Base-by-base conservation (phyloP, 1,139 yeast species). In the Geotrichum bryndzae region DNA sequence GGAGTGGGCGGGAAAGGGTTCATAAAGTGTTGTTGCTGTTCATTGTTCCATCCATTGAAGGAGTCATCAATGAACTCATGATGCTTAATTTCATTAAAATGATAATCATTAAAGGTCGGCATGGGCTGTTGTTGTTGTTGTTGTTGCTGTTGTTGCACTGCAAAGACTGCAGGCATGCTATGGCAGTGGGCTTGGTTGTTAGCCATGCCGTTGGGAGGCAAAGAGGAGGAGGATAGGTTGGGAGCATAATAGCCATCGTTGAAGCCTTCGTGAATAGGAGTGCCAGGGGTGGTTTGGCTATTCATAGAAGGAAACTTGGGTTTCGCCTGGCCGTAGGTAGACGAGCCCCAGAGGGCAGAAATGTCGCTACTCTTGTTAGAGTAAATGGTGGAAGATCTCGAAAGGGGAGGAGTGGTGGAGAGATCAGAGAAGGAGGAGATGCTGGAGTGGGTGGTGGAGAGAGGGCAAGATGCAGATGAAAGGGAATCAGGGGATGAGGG, bases 341-440 rank as follows among this genome's bases (percentile, higher is more conserved):
- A 35, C 11, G 45, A 35, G 15, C n/a, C 45, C 45, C 45, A 35
- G 15, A 35, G 45, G 4, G 45, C 45, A 10, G 45, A 35, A 35
- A 35, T n/a, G 4, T 35, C 45, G 15, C 15, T 35, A 10, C 13
- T 35, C 45, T 35, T 35, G 13, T 10, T 10, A 15, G 62, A 60
- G 35, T 61, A 58, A 15, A 65, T 57, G 31, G 66, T 62, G 51
- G 65, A 57, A 5, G 66, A 61, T 13, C 64, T 58, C 18, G 67
- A 63, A 31, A 63, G 61, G 22, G 62, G 64, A 38, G 66, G 67
- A 3, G 45, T 35, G 15, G 45, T 35, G 5, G 45, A 35, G 15
- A 35, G 45, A 35, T 35, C 45, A 35, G 45, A 15, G 57, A 46
- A 41, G 63, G 60, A 55, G 60, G 57, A 15, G 64, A 63, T 29